Base-by-base conservation (phyloP, 2,329 filamentous ascomycete genomes). In the Rugonectria rugulosa region DNA sequence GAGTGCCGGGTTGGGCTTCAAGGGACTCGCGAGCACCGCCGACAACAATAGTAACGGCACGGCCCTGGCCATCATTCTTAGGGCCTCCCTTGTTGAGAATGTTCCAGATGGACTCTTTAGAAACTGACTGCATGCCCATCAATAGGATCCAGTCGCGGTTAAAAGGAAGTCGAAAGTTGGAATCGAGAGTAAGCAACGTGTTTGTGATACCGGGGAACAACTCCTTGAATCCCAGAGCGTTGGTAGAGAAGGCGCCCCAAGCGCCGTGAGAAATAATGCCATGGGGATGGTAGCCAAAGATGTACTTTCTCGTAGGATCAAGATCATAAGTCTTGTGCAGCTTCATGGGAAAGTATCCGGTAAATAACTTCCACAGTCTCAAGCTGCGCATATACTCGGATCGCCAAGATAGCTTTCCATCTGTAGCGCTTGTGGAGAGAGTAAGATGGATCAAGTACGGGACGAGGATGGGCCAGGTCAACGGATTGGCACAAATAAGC, bases 251-350 rank as follows among this genome's bases (percentile, higher is more conserved):
- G 5, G 93, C 90, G 5, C 88, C 91, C 77, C 94, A 97, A 0
- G 93, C 94, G n/a, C 94, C 95, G 67, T 97, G 92, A 5, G 90
- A 95, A 68, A 99, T 97, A 73, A 99, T 98, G 20, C 95, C 94
- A 70, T 99, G 95, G 0, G 95, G 95, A 68, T 98, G 95, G 73
- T 98, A 98, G 38, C 94, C 94, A 67, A 99, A 92, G 60, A 99
- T 92, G 77, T 98, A 99, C 75, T 96, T 97, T 60, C 92, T 83
- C 1, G 89, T 92, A 0, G 92, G 84, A 19, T 90, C 84, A 6
- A 99, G 84, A 53, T 88, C 82, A 62, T 89, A 84, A 4, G 91
- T 95, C 62, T 95, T 91, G 77, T 98, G 92, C 32, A 99, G 82
- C 53, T 84, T 85, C 42, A 92, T 91, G 4, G 95, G 95, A 70